Evolutionary conservation across 495 filamentous ascomycete genomes (phyloP), one percentile per base, ranked within the genome.

Genomic region (Xylaria curta): DNA sequence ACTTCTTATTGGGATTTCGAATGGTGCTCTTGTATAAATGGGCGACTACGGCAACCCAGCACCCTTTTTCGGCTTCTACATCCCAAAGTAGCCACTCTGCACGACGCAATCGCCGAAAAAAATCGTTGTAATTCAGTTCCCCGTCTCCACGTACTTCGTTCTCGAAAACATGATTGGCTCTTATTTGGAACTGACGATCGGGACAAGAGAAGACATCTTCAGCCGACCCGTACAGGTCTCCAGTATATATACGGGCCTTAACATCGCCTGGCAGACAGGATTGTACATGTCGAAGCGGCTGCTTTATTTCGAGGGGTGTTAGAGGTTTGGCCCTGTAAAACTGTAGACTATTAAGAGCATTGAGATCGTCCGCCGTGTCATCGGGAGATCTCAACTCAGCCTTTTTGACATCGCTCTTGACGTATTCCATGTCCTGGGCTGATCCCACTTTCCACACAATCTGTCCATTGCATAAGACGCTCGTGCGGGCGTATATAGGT

Each of bases 71-170:
- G 8, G 53, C 53, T 47, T 68, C 66, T 21, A 68, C 53, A 24
- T 68, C 66, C 66, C 66, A 68, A 38, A 68, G 66, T 21, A 68
- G 53, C 51, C 53, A 68, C 26, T 68, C 66, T 36, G 66, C n/a
- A 7, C 66, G 66, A 31, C 66, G 66, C 40, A 68, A 19, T 60
- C 66, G 51, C 40, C 53, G 66, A 5, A 68, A 68, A 53, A 68
- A 68, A 38, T 68, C 66, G 66, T 60, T 68, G 40, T 59, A 68
- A 47, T 68, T 68, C 17, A 60, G 0, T 0, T 33, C 9, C 3
- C 66, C 66, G n/a, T 68, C 66, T 24, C 0, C 66, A 26, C 66
- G 51, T 17, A 46, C 38, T 46, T 68, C 66, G 15, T 68, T 68
- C 26, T 21, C 13, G 26, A 68, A 68, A 7, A 60, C 66, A 1